Evolutionary conservation across 192 early-diverging fungal species (phyloP), one percentile per base, ranked within the genome.

Genomic region (Coemansia sp.): DNA sequence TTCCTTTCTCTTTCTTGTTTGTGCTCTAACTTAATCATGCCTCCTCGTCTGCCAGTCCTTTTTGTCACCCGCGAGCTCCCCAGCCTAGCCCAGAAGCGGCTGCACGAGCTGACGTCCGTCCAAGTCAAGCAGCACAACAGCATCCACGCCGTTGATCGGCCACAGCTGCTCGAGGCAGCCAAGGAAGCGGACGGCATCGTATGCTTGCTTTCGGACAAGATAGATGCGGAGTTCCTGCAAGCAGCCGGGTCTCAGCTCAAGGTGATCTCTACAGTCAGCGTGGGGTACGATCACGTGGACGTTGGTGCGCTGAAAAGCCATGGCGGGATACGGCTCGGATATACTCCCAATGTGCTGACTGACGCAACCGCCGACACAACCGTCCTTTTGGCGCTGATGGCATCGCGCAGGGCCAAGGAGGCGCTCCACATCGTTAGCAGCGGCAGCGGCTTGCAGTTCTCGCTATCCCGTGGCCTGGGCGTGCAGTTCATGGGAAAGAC

Each of bases 281-380:
- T 93, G 20, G 94, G 94, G 20, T 91, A 88, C 75, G 93, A 95
- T 63, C 94, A 95, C 64, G 88, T 95, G 21, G 88, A 91, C 65
- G 61, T 87, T 0, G 63, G 61, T 6, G 87, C 81, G 8, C 66
- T 89, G 18, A 71, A 85, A 21, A 12, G 35, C 14, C 75, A 77
- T 9, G 79, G 85, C 20, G 78, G 78, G 2, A 73, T 94, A n/a
- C 46, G 53, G 18, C 64, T 97, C 7, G 94, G 94, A 6, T 87
- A 92, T 69, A 97, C 95, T 1, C 93, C 95, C 6, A 90, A 90
- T 60, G 95, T 95, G 1, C 80, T 95, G 43, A 97, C 95, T 0
- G 93, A 94, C 63, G 93, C 94, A 0, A 91, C 90, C 14, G 95
- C 95, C 6, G 94, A 95, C 43, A 83, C 92, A 6, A 89, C 92